Evolutionary conservation across 345 rosid species (phyloP).

Genomic region (Linum tenue): DNA sequence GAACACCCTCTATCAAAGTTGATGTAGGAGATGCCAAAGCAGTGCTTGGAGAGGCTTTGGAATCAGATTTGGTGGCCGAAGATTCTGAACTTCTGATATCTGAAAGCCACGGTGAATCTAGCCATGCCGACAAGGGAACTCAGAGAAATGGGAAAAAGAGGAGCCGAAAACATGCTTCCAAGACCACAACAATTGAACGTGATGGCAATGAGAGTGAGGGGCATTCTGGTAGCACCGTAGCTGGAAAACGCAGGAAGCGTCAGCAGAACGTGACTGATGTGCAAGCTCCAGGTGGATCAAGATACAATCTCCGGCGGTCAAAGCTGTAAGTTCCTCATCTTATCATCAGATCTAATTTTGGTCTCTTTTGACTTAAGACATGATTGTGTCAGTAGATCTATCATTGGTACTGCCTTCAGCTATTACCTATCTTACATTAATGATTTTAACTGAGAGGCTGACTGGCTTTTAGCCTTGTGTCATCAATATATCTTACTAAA

Average conservation of each 20-base stretch:
- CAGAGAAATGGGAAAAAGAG: constrained; percentile 58
- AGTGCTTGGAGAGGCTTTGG: constrained; percentile 49
- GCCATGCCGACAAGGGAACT: constrained; percentile 37
- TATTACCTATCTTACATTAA: no score
- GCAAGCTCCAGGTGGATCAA: constrained; percentile 32
- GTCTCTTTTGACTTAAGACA: not conserved
- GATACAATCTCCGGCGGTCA: constrained; percentile 70
- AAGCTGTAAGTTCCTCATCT: constrained; percentile 38
- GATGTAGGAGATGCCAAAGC: constrained; percentile 71
- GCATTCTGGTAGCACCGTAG: constrained; percentile 49
- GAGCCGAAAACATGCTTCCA: constrained; percentile 40
- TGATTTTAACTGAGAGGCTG: no score
- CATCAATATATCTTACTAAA: not conserved
- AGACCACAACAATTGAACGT: constrained; percentile 43
- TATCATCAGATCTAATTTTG: not conserved
- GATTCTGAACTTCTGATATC: constrained; percentile 38
- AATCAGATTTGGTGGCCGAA: constrained; percentile 32
- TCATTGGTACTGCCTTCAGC: not conserved
- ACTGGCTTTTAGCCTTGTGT: not conserved
- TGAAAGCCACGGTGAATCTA: constrained; percentile 49
- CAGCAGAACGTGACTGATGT: constrained; percentile 40
- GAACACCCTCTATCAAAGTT: constrained; percentile 67
- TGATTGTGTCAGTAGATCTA: not conserved
- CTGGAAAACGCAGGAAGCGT: constrained; percentile 56
- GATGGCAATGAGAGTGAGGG: constrained; percentile 62